A percentile compares a stretch with the other conserved stretches of the same genome.
Conservation (phyloP, 2,329 filamentous ascomycete genomes). For the Stagonosporopsis chrysanthemi region DNA sequence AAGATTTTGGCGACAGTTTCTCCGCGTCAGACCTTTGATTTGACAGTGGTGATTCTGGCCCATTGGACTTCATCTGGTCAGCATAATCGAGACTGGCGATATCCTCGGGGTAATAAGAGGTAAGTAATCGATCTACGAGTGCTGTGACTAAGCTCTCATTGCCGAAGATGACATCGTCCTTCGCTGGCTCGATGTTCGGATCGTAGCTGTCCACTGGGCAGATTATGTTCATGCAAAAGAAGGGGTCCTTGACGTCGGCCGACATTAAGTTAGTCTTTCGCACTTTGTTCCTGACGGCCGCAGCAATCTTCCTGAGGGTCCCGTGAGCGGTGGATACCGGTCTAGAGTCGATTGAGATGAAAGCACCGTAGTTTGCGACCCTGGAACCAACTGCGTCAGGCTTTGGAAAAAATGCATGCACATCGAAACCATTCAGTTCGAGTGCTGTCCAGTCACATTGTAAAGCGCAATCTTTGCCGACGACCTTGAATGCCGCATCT, state of each 20-base stretch:
- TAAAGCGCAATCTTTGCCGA: constrained; percentile 64
- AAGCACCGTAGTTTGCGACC: constrained; percentile 56
- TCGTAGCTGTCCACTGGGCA: constrained; percentile 73
- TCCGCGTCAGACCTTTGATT: neutral
- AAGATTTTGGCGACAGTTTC: neutral
- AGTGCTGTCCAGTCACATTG: constrained; percentile 60
- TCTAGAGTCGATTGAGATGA: constrained; percentile 72
- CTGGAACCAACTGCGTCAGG: constrained; percentile 54
- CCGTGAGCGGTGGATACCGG: constrained; percentile 66
- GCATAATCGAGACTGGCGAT: constrained; percentile 10
- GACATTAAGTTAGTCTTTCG: constrained; percentile 34
- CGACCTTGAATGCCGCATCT: constrained; percentile 68
- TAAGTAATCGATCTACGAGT: constrained; percentile 56
- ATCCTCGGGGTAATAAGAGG: constrained; percentile 43
- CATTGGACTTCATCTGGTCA: neutral
- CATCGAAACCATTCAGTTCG: constrained; percentile 51
- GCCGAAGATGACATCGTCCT: constrained; percentile 74
- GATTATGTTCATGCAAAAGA: constrained; percentile 69
- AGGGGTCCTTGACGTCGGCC: constrained; percentile 59
- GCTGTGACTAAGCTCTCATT: constrained; percentile 60
- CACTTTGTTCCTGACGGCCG: constrained; percentile 62
- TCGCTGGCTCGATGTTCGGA: constrained; percentile 73
- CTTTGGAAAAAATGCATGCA: constrained; percentile 67
- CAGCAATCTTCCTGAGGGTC: constrained; percentile 66
- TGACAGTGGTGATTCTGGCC: constrained; percentile 5